Percentiles rank a stretch among this genome's conserved stretches.
These are phyloP conservation scores for Polygonum aviculare DNA, from an alignment of 148 eudicot species.

Conservation along the genomic window DNA sequence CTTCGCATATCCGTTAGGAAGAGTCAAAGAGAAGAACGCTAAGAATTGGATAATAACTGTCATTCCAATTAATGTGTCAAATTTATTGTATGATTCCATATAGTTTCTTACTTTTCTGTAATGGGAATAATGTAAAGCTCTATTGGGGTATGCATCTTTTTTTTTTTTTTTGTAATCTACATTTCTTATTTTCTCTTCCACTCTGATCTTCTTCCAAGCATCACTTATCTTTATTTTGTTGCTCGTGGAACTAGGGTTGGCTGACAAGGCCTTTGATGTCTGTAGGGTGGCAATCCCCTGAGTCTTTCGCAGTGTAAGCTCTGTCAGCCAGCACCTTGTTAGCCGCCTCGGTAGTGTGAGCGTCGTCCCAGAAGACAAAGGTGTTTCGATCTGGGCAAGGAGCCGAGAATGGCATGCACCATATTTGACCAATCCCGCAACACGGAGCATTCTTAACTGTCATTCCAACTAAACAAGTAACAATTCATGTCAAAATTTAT, in stretches of 20 bases:
- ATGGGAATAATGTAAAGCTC: background rate
- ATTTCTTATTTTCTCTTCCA: background rate
- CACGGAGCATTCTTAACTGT: background rate
- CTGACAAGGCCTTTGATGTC: slow-evolving; percentile 17
- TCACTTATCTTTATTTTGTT: background rate
- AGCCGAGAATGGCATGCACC: slow-evolving; percentile 5
- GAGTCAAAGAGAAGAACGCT: background rate
- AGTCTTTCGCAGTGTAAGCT: slow-evolving; percentile 9
- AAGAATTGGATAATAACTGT: background rate
- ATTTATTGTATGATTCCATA: background rate
- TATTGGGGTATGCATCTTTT: background rate
- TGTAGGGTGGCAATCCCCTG: slow-evolving; percentile 12
- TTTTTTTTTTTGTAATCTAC: background rate
- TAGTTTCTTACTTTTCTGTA: background rate
- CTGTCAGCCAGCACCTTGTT: slow-evolving; percentile 14
- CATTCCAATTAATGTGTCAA: background rate
- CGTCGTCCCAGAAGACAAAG: slow-evolving; percentile 16
- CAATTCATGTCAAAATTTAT: background rate
- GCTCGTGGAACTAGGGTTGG: background rate
- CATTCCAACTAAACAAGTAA: background rate
- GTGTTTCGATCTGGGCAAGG: slow-evolving; percentile 12
- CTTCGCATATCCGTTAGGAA: background rate
- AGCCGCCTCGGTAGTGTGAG: slow-evolving; percentile 19
- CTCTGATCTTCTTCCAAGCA: background rate
- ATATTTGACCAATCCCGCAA: slow-evolving; percentile 7